phyloP scores from a whole-genome alignment of 331 rosid genomes.

The Rosa hybrid region DNA sequence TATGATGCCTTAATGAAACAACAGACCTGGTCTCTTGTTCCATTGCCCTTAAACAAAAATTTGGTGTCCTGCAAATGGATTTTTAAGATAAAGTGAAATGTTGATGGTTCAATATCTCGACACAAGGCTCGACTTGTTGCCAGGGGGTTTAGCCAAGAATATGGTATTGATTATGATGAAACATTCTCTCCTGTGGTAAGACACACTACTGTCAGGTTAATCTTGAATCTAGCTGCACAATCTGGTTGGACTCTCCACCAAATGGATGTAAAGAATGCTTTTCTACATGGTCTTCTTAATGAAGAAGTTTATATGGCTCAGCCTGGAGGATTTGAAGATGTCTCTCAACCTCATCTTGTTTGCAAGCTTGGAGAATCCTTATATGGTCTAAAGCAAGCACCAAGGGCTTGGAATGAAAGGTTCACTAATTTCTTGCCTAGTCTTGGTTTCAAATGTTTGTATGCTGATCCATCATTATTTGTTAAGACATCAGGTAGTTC shows the following conservation, averaged over 20 bases:
- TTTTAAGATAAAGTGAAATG: no score
- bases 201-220: neutral
- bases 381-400: neutral
- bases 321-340: neutral
- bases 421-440: neutral
- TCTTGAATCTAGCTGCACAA: no score
- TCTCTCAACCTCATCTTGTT: neutral
- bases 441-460: neutral
- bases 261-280: no score
- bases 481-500: neutral
- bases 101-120: neutral
- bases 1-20: no score
- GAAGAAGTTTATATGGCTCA: neutral
- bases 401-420: neutral
- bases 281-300: neutral
- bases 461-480: neutral
- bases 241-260: no score
- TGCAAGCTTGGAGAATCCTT: neutral
- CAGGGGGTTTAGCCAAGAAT: neutral
- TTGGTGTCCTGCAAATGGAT: no score
- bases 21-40: no score
- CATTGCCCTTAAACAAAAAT: no score
- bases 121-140: neutral
- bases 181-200: neutral
- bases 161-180: neutral